A percentile compares a stretch with the other conserved stretches of the same genome.
These are phyloP conservation scores for Vicia faba DNA, from an alignment of 306 rosid genomes.

Conservation along the genomic window DNA sequence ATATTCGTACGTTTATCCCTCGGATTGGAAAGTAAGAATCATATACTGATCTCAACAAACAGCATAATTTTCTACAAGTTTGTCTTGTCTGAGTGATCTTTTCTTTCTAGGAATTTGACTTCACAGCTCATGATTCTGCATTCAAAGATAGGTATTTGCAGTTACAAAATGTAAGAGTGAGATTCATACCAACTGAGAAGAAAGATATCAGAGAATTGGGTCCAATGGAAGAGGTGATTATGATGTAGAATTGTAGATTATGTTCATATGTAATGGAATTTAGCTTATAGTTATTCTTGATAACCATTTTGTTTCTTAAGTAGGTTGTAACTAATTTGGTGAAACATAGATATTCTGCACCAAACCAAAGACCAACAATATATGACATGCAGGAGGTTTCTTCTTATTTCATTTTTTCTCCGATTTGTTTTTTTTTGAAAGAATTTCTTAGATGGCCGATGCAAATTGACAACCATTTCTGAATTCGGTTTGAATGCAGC, in stretches of 20 bases:
- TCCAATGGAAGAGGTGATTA: conserved; percentile 78
- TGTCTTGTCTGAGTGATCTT: conserved; percentile 25
- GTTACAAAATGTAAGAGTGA: conserved; percentile 88
- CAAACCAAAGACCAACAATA: conserved; percentile 74
- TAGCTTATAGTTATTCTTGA: conserved; percentile 15
- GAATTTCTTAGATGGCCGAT: background rate
- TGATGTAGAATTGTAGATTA: background rate
- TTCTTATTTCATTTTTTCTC: conserved; percentile 20
- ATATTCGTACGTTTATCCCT: conserved; percentile 81
- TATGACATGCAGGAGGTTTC: conserved; percentile 80
- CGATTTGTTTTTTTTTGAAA: background rate
- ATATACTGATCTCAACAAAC: background rate
- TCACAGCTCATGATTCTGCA: conserved; percentile 95
- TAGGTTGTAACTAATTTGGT: conserved; percentile 73
- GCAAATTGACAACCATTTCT: conserved; percentile 13
- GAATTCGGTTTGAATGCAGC: conserved; percentile 53
- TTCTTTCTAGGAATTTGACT: conserved; percentile 77
- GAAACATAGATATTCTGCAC: conserved; percentile 75
- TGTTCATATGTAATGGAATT: background rate
- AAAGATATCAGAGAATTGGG: conserved; percentile 87
- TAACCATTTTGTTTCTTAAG: conserved; percentile 20
- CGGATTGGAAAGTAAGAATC: conserved; percentile 85
- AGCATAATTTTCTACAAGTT: background rate
- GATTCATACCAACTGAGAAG: conserved; percentile 84
- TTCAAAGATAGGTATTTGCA: conserved; percentile 82